phyloP scores from a whole-genome alignment of 306 rosid species.

The Vigna reflexopilosa region DNA sequence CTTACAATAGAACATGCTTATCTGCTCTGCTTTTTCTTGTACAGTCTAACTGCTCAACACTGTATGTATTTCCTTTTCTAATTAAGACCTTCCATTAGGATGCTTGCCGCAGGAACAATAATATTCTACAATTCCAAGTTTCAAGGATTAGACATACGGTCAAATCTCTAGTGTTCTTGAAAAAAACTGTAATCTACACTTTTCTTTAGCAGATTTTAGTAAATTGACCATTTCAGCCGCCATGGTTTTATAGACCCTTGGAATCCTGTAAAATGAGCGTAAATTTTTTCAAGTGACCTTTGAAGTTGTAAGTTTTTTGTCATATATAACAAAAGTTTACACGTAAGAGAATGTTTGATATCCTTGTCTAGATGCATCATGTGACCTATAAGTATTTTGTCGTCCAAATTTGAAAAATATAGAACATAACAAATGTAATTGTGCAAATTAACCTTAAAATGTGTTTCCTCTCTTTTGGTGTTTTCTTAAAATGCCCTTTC shows the following conservation, averaged over 20 bases:
- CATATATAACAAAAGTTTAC: background rate
- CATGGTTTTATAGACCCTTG: conserved; percentile 6
- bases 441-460: conserved; percentile 23
- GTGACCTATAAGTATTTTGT: background rate
- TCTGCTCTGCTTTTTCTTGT: conserved; percentile 25
- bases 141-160: conserved; percentile 57
- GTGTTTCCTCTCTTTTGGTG: background rate
- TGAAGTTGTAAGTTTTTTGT: conserved; percentile 13
- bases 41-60: background rate
- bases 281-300: conserved; percentile 1
- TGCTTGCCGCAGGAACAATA: conserved; percentile 48
- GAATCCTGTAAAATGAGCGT: conserved; percentile 23
- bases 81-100: conserved; percentile 50
- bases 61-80: conserved; percentile 44
- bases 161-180: conserved; percentile 41
- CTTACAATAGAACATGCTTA: conserved; percentile 29
- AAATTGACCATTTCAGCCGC: conserved; percentile 23
- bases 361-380: background rate
- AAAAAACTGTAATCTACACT: conserved; percentile 15
- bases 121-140: conserved; percentile 47
- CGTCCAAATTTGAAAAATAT: background rate
- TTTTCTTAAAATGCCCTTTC: conserved; percentile 14
- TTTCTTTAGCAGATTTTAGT: conserved; percentile 10
- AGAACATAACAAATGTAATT: background rate
- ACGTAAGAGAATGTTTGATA: background rate